Evolutionary conservation across 2,329 filamentous ascomycete genomes (phyloP).

Genomic region (Escovopsis sp.): DNA sequence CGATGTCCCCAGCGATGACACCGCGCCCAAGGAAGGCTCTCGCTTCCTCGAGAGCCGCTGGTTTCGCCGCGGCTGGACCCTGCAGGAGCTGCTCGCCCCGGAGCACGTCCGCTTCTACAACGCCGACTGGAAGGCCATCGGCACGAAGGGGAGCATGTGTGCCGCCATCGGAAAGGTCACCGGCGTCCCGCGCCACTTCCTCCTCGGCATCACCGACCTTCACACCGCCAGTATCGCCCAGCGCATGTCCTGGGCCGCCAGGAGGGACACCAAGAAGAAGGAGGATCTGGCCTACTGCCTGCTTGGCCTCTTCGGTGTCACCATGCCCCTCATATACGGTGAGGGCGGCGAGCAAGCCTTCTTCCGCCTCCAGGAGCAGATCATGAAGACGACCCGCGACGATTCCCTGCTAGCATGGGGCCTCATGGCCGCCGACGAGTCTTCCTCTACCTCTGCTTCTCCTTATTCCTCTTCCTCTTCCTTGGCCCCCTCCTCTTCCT

Average conservation of each 20-base stretch:
- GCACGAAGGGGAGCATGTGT: slow-evolving; percentile 2
- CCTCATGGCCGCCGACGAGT: background rate
- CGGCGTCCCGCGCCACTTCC: slow-evolving; percentile 8
- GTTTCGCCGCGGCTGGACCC: slow-evolving; percentile 12
- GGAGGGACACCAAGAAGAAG: slow-evolving; percentile 4
- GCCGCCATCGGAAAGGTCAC: slow-evolving; percentile 14
- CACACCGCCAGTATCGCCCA: slow-evolving; percentile 8
- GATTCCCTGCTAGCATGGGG: slow-evolving; percentile 10
- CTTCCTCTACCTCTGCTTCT: background rate
- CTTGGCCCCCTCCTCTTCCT: no score
- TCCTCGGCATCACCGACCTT: slow-evolving; percentile 3
- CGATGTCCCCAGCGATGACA: slow-evolving; percentile 2
- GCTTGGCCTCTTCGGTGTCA: slow-evolving; percentile 8
- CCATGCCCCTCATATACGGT: slow-evolving; percentile 9
- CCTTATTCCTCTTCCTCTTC: no score
- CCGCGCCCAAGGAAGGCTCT: background rate
- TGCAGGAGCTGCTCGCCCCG: slow-evolving; percentile 14
- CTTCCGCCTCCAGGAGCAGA: slow-evolving; percentile 6
- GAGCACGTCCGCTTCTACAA: slow-evolving; percentile 8
- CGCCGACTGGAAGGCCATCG: slow-evolving; percentile 5
- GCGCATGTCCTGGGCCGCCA: slow-evolving; percentile 10
- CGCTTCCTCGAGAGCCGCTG: slow-evolving; percentile 8
- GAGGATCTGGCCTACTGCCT: slow-evolving; percentile 11
- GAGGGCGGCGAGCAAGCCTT: slow-evolving; percentile 8
- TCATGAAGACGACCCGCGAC: slow-evolving; percentile 6